Percentiles rank a stretch among this genome's conserved stretches.
Evolutionary conservation across 139 green algal genomes (phyloP).

Genomic region (Chlorella sorokiniana): DNA sequence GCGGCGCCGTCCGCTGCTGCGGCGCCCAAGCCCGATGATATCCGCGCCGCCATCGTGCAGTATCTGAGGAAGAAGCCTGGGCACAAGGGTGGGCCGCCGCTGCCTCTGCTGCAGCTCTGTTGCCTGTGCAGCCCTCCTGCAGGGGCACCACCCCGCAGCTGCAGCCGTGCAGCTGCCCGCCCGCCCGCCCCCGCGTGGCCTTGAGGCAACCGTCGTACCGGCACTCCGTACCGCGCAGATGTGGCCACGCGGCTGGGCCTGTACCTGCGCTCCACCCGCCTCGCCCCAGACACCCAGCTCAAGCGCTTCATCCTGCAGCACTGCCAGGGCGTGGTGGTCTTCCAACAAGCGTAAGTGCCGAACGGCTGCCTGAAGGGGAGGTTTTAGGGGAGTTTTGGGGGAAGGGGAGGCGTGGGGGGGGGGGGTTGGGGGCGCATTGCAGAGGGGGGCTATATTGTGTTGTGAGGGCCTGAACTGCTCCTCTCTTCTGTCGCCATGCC

Average conservation of each 20-base stretch:
- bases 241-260: slow-evolving; percentile 20
- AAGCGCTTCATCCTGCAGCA: slow-evolving; percentile 27
- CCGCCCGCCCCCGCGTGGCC: no score
- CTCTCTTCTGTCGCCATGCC: no score
- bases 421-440: no score
- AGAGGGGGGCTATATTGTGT: no score
- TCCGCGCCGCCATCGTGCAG: background rate
- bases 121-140: background rate
- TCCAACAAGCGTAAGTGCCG: slow-evolving; percentile 12
- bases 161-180: no score
- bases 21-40: background rate
- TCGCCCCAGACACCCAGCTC: slow-evolving; percentile 21
- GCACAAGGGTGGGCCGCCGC: background rate
- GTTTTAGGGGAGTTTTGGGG: no score
- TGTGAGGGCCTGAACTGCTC: no score
- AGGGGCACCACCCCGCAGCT: background rate
- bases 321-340: background rate
- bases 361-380: no score
- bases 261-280: slow-evolving; percentile 21
- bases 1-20: background rate
- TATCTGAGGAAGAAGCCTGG: slow-evolving; percentile 11
- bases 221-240: no score
- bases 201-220: no score
- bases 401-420: no score
- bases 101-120: background rate